Evolutionary conservation across 1,284 basidiomycete genomes (phyloP).

Genomic region (Cutaneotrichosporon spelunceum): DNA sequence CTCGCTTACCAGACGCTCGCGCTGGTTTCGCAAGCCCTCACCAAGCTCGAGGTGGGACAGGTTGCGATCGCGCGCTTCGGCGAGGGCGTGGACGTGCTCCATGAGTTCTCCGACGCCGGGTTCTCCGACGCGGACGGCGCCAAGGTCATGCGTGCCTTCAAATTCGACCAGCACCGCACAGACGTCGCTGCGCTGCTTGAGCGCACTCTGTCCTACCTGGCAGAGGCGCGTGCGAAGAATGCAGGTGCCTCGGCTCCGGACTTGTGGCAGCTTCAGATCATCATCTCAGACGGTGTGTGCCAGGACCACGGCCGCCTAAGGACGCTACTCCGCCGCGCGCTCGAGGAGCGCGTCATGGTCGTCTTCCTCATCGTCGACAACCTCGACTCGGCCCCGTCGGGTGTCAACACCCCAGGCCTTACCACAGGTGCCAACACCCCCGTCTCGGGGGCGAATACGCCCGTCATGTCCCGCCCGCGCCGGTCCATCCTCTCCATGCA

Average conservation of each 20-base stretch:
- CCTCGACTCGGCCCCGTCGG: constrained; percentile 23
- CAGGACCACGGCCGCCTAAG: constrained; percentile 88
- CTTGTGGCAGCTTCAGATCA: constrained; percentile 96
- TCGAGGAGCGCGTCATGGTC: constrained; percentile 89
- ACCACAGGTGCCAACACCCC: constrained; percentile 5
- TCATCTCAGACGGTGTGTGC: constrained; percentile 97
- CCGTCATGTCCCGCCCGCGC: constrained; percentile 17
- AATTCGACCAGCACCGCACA: constrained; percentile 86
- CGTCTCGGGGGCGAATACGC: constrained; percentile 19
- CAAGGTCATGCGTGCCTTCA: constrained; percentile 77
- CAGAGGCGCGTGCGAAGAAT: constrained; percentile 66
- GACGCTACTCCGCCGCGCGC: constrained; percentile 75
- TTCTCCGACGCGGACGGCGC: constrained; percentile 77
- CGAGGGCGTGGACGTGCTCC: constrained; percentile 78
- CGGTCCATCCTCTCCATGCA: constrained; percentile 80
- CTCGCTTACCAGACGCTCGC: constrained; percentile 93
- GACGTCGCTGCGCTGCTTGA: constrained; percentile 85
- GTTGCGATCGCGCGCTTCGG: constrained; percentile 91
- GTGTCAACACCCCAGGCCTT: constrained; percentile 8
- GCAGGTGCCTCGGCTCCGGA: constrained; percentile 62
- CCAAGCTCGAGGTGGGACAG: constrained; percentile 90
- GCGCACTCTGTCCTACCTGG: constrained; percentile 72
- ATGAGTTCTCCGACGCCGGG: constrained; percentile 68
- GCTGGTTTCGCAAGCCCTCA: constrained; percentile 84
- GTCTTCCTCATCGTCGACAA: constrained; percentile 93